Percentiles rank a stretch among this genome's conserved stretches.
phyloP scores from a whole-genome alignment of 1,139 yeast species.

The Blastobotrys malaysiensis region DNA sequence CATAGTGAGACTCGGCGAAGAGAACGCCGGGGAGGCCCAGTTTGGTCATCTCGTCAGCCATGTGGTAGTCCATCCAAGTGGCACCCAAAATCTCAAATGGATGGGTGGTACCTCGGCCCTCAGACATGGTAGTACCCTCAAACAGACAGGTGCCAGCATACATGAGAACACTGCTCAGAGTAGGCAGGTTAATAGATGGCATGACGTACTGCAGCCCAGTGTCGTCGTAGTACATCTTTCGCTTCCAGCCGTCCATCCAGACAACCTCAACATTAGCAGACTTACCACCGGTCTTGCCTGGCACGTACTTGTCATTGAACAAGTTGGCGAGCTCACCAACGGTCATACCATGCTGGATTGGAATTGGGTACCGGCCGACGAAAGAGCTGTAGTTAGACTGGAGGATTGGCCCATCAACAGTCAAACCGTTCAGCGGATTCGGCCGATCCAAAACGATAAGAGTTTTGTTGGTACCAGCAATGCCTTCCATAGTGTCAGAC shows the following conservation, averaged over 20 bases:
- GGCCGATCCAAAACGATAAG: constrained; percentile 14
- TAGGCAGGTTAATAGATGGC: constrained; percentile 15
- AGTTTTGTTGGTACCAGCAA: constrained; percentile 13
- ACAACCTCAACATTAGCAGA: constrained; percentile 11
- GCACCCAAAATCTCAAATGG: constrained; percentile 16
- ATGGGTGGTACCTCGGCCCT: constrained; percentile 17
- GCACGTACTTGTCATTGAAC: constrained; percentile 12
- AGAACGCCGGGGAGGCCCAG: constrained; percentile 2
- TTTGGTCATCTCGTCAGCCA: constrained; percentile 11
- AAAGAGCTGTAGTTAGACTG: constrained; percentile 12
- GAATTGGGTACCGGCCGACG: constrained; percentile 15
- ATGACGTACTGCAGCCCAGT: constrained; percentile 14
- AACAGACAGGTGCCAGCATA: constrained; percentile 15
- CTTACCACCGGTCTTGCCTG: constrained; percentile 7
- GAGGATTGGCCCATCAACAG: constrained; percentile 14
- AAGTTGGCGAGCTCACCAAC: constrained; percentile 13
- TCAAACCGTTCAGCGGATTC: constrained; percentile 13
- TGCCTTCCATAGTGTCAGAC: constrained; percentile 15
- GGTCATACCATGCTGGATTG: constrained; percentile 14
- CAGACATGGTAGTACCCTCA: constrained; percentile 13
- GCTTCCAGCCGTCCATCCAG: constrained; percentile 16
- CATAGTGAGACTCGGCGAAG: constrained; percentile 3
- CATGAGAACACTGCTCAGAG: constrained; percentile 12
- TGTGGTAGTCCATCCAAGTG: constrained; percentile 13
- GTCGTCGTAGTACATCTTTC: constrained; percentile 14